Evolutionary conservation across 2,329 filamentous ascomycete genomes (phyloP).

Genomic region (Beauveria sp.): DNA sequence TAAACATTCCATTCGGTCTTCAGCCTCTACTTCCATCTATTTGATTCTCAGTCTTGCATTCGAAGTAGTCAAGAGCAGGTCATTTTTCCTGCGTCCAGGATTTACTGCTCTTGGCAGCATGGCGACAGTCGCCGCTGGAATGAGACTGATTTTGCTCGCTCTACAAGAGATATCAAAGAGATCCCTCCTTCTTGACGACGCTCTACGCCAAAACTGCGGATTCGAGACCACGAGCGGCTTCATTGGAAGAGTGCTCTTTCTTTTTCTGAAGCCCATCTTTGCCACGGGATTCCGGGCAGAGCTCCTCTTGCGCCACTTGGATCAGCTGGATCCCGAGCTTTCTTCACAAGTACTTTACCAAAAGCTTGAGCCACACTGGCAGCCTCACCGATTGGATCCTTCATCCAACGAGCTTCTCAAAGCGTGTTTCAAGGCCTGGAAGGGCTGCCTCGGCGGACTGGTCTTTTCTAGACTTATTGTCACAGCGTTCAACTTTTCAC

Average conservation of each 20-base stretch:
- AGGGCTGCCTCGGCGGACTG: conserved; percentile 3
- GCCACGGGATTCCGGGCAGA: neutral
- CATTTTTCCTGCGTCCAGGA: neutral
- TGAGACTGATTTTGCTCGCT: neutral
- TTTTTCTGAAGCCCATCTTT: neutral
- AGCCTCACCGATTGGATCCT: neutral
- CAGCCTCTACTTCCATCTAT: neutral
- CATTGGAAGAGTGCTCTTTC: neutral
- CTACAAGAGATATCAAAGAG: neutral
- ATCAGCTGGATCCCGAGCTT: neutral
- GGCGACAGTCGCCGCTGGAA: neutral
- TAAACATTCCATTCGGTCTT: neutral
- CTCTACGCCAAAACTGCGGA: neutral
- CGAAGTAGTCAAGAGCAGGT: neutral
- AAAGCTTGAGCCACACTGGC: neutral
- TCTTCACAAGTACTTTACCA: neutral
- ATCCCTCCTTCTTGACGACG: neutral
- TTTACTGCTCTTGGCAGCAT: neutral
- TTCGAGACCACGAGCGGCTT: neutral
- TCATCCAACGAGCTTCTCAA: neutral
- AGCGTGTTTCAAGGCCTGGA: conserved; percentile 17
- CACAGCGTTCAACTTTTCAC: neutral
- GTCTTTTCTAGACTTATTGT: neutral
- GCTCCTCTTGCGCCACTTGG: neutral
- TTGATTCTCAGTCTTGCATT: neutral